These are phyloP conservation scores for Tephrocybe rancida DNA, from an alignment of 768 basidiomycete genomes.

Conservation along the genomic window DNA sequence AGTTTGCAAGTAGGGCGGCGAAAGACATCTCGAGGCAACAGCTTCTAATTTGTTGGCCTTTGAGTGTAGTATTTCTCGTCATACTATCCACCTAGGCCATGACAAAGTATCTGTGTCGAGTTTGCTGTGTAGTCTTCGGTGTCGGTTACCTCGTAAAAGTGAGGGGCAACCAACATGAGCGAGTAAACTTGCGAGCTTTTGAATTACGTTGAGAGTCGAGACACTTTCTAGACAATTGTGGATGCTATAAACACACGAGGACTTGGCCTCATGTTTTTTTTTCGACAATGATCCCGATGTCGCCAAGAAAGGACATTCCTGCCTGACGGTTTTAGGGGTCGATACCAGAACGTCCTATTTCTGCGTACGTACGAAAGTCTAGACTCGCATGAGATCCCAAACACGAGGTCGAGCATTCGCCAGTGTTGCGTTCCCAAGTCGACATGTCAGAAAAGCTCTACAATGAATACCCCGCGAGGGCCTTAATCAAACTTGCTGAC, in stretches of 20 bases:
- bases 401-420: neutral
- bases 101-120: no score
- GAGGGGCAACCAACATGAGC: neutral
- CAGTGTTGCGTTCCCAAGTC: neutral
- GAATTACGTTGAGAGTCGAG: no score
- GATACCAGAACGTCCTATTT: neutral
- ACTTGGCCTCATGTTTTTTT: neutral
- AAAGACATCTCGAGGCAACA: conserved; percentile 2
- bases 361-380: neutral
- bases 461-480: neutral
- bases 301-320: neutral
- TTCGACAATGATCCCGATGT: neutral
- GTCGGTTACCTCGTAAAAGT: no score
- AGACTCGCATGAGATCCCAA: conserved; percentile 3
- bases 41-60: conserved; percentile 3
- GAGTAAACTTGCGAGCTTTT: neutral
- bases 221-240: no score
- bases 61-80: no score
- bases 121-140: no score
- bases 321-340: neutral
- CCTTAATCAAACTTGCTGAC: conserved; percentile 1
- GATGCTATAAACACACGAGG: no score
- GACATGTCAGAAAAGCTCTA: conserved; percentile 7
- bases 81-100: no score
- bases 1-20: conserved; percentile 6